phyloP scores from a whole-genome alignment of 2,329 filamentous ascomycete genomes.

The Calonectria montana region DNA sequence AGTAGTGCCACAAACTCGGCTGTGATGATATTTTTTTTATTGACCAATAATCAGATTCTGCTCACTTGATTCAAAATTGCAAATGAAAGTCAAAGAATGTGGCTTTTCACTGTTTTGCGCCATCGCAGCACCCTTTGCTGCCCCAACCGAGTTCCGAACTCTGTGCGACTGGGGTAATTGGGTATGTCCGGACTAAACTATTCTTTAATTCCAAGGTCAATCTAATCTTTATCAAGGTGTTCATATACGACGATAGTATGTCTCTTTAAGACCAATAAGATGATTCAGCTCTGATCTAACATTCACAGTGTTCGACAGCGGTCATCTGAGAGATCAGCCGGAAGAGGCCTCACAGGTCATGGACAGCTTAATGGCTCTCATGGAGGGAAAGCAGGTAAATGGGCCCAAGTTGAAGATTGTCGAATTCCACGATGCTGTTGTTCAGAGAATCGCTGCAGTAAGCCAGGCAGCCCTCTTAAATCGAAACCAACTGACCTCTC shows the following conservation, averaged over 20 bases:
- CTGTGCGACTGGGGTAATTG: slow-evolving; percentile 1
- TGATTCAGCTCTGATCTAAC: not conserved
- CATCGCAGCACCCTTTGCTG: not conserved
- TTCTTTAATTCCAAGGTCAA: not conserved
- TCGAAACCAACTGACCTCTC: not conserved
- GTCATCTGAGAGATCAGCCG: not conserved
- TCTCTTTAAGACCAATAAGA: not conserved
- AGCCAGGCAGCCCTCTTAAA: not conserved
- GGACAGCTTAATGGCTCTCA: not conserved
- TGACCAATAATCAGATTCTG: not conserved
- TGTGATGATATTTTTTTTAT: not conserved
- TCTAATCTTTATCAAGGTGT: not conserved
- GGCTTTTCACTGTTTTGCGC: not conserved
- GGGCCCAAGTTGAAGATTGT: not conserved
- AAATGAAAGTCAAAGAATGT: not conserved
- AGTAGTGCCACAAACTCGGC: not conserved
- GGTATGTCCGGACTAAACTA: not conserved
- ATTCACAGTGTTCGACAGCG: not conserved
- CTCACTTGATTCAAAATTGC: not conserved
- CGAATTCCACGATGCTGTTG: not conserved
- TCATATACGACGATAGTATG: slow-evolving; percentile 9
- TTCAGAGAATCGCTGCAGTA: not conserved
- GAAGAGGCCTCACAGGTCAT: not conserved
- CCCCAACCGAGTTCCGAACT: not conserved
- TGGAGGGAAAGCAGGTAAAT: not conserved